Conservation (phyloP, 1,139 yeast species). For the Hansenula lynferdii region DNA sequence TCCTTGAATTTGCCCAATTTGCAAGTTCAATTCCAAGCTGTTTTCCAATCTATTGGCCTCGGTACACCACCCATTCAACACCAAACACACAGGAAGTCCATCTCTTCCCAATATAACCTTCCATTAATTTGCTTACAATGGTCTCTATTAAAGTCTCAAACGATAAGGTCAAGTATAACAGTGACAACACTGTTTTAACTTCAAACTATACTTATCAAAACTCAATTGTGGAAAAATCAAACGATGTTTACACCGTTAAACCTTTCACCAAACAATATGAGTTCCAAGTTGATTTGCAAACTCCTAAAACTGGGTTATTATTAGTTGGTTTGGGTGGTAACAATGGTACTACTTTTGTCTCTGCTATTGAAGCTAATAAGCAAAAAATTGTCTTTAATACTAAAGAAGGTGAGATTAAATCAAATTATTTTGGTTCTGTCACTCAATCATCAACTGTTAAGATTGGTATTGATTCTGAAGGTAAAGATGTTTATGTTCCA, state of each 20-base stretch:
- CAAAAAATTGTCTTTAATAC: constrained; percentile 74
- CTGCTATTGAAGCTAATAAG: constrained; percentile 83
- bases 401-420: constrained; percentile 73
- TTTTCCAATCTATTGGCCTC: constrained; percentile 22
- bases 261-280: constrained; percentile 74
- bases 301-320: constrained; percentile 85
- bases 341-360: constrained; percentile 89
- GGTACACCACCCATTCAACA: constrained; percentile 24
- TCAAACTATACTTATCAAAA: constrained; percentile 73
- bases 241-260: constrained; percentile 61
- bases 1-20: too few species aligned
- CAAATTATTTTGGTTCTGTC: constrained; percentile 94
- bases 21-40: too few species aligned
- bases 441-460: constrained; percentile 91
- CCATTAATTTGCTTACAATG: constrained; percentile 15
- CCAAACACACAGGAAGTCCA: constrained; percentile 19
- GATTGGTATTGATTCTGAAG: constrained; percentile 76
- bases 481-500: constrained; percentile 90
- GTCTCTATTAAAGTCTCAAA: constrained; percentile 43
- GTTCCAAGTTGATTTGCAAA: constrained; percentile 77
- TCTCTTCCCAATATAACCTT: constrained; percentile 14
- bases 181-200: constrained; percentile 53
- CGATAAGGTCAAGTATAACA: constrained; percentile 56
- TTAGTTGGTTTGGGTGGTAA: constrained; percentile 96
- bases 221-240: constrained; percentile 49